Evolutionary conservation across 768 basidiomycete species (phyloP).

Genomic region (Naganishia randhawae): DNA sequence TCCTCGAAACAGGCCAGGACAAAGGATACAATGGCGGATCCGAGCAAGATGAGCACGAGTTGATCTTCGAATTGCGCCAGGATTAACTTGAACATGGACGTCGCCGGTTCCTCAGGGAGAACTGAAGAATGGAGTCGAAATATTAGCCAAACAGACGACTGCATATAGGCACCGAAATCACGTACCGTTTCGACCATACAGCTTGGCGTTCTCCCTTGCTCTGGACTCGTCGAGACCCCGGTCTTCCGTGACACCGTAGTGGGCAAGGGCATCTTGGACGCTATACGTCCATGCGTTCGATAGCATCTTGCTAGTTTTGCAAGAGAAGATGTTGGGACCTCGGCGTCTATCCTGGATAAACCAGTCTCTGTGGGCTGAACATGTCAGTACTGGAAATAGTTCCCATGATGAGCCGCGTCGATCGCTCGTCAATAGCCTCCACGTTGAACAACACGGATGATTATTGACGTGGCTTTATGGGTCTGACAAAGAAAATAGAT

Average conservation of each 20-base stretch:
- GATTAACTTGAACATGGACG: slow-evolving; percentile 87
- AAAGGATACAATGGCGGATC: slow-evolving; percentile 88
- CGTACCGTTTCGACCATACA: slow-evolving; percentile 73
- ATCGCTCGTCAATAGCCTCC: background rate
- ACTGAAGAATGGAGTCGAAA: slow-evolving; percentile 55
- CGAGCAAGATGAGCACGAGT: slow-evolving; percentile 92
- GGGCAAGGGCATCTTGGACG: slow-evolving; percentile 65
- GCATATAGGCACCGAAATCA: background rate
- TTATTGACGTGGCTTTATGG: too few relatives aligned
- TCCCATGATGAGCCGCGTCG: background rate
- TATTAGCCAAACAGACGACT: background rate
- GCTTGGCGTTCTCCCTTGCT: slow-evolving; percentile 66
- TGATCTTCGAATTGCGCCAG: slow-evolving; percentile 99
- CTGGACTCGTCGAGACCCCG: slow-evolving; percentile 66
- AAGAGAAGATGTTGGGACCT: background rate
- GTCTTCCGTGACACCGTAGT: slow-evolving; percentile 64
- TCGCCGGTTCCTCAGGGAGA: slow-evolving; percentile 84
- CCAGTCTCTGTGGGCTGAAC: background rate
- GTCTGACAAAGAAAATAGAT: too few relatives aligned
- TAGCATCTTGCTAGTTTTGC: slow-evolving; percentile 36
- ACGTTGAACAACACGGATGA: background rate
- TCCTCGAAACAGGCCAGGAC: slow-evolving; percentile 84
- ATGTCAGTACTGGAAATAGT: background rate
- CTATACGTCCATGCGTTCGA: slow-evolving; percentile 69
- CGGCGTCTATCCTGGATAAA: background rate